Evolutionary conservation across 805 yeast species (phyloP).

Genomic region (Cyberlindnera amylophila): DNA sequence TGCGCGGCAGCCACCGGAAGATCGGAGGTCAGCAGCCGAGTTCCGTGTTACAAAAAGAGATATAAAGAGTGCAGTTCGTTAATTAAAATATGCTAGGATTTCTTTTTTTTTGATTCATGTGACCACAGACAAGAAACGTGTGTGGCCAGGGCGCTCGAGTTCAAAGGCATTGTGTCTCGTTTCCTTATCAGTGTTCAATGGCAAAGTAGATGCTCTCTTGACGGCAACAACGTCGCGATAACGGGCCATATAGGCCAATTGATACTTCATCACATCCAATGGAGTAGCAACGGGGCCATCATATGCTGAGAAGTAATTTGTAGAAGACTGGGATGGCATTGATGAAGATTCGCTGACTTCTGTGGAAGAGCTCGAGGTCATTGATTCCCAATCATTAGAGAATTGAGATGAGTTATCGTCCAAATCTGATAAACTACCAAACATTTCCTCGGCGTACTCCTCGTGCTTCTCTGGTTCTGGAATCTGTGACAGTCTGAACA

Average conservation of each 20-base stretch:
- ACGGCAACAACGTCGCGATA: slow-evolving; percentile 9
- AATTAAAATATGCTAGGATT: no score
- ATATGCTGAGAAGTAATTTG: slow-evolving; percentile 13
- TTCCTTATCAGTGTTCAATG: slow-evolving; percentile 3
- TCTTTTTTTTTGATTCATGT: no score
- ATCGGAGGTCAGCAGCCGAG: no score
- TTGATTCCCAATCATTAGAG: slow-evolving; percentile 15
- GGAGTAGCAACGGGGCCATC: slow-evolving; percentile 10
- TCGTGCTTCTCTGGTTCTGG: slow-evolving; percentile 14
- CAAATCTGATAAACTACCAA: slow-evolving; percentile 11
- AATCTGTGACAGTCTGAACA: slow-evolving; percentile 14
- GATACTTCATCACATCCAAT: slow-evolving; percentile 13
- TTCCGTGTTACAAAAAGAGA: neutral
- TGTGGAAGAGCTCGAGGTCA: slow-evolving; percentile 19
- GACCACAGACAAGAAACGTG: slow-evolving; percentile 16
- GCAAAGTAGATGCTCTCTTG: slow-evolving; percentile 22
- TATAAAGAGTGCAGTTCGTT: no score
- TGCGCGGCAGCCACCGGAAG: neutral
- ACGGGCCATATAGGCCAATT: slow-evolving; percentile 12
- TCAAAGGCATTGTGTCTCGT: slow-evolving; percentile 4
- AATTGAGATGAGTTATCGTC: slow-evolving; percentile 5
- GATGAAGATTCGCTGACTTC: slow-evolving; percentile 10
- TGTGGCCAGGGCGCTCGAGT: slow-evolving; percentile 3
- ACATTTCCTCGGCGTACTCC: slow-evolving; percentile 11
- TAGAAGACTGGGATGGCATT: slow-evolving; percentile 8